These are phyloP conservation scores for Diversispora epigaea DNA, from an alignment of 192 early-diverging fungal genomes.

Conservation along the genomic window DNA sequence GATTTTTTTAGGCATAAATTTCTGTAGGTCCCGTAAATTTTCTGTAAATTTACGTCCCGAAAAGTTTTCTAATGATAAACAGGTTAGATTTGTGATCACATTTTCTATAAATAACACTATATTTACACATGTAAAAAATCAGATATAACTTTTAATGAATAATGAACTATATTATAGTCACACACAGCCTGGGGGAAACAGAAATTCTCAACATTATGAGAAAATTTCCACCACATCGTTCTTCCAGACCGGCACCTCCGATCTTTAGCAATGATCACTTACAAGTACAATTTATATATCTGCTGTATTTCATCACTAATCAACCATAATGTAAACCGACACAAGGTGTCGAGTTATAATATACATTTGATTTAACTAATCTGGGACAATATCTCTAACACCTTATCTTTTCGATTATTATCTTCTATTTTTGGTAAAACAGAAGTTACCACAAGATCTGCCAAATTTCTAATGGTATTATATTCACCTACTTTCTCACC, in stretches of 20 bases:
- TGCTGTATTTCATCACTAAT: neutral
- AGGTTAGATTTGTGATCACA: neutral
- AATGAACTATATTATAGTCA: conserved; percentile 7
- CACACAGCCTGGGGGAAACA: conserved; percentile 22
- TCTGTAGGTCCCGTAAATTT: no score
- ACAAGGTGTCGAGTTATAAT: no score
- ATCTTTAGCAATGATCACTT: conserved; percentile 7
- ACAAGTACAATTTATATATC: no score
- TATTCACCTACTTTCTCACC: neutral
- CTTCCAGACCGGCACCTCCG: conserved; percentile 9
- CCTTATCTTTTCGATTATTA: neutral
- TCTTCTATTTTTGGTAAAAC: conserved; percentile 14
- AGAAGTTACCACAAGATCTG: neutral
- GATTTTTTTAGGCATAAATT: no score
- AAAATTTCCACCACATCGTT: conserved; percentile 19
- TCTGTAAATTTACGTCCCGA: no score
- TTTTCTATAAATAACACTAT: conserved; percentile 12
- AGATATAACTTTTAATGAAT: conserved; percentile 7
- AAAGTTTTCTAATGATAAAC: no score
- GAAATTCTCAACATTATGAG: conserved; percentile 24
- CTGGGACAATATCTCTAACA: conserved; percentile 8
- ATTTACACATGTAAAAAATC: conserved; percentile 4
- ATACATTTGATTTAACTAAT: no score
- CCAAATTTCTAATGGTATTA: conserved; percentile 5
- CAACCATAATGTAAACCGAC: no score